phyloP scores from a whole-genome alignment of 331 rosid species.

The Pyracantha coccinea region DNA sequence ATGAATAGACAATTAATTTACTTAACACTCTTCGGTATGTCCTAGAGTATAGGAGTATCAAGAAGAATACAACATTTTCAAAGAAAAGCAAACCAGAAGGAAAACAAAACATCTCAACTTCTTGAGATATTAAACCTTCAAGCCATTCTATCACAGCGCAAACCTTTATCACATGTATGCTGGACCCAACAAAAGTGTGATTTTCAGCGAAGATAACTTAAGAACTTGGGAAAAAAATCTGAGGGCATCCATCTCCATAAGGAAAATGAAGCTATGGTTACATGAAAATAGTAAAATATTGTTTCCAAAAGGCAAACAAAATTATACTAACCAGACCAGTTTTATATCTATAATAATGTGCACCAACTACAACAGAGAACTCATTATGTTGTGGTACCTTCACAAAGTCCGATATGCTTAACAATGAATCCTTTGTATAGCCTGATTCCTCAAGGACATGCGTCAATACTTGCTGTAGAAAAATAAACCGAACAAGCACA shows the following conservation, averaged over 20 bases:
- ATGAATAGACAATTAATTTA: background rate
- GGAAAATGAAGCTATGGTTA: background rate
- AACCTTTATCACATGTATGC: background rate
- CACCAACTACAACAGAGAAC: background rate
- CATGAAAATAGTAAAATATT: background rate
- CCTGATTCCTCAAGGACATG: conserved; percentile 76
- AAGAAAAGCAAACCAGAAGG: background rate
- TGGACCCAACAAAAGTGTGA: background rate
- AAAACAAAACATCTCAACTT: background rate
- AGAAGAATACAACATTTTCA: background rate
- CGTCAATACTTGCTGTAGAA: conserved; percentile 51
- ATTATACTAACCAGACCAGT: background rate
- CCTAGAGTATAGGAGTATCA: background rate
- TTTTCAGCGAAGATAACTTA: background rate
- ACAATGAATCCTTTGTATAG: conserved; percentile 45
- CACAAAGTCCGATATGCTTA: conserved; percentile 58
- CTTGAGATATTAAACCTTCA: background rate
- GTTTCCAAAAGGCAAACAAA: background rate
- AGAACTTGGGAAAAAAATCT: background rate
- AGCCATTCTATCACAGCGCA: background rate
- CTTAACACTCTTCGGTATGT: background rate
- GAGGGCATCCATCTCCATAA: background rate
- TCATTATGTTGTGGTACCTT: conserved; percentile 35
- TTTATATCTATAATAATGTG: background rate
- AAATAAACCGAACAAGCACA: background rate